Base-by-base conservation (phyloP, 805 yeast genomes). In the Nematodospora valgi region DNA sequence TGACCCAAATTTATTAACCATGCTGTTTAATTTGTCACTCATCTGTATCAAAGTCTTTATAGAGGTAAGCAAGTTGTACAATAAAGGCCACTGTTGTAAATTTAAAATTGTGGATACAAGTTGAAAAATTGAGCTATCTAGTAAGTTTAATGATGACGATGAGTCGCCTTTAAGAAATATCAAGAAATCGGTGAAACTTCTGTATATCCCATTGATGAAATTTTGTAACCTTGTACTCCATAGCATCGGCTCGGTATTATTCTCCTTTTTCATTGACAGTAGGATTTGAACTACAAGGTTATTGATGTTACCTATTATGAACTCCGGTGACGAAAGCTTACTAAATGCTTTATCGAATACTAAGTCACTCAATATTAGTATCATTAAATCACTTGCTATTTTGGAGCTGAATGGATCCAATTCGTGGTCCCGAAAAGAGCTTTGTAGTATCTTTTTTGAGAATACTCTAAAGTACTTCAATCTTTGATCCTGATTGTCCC, bases 321-420 rank as follows among this genome's bases (percentile, higher is more conserved):
- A 59, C 6, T 46, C 38, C 0, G 62, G 61, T 7, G 51, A 33
- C 3, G 61, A 39, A 13, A 61, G 34, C 38, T 51, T 54, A 2
- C 39, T 47, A 11, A 59, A 24, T 1, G 53, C 36, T 30, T 54
- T 53, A 12, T 34, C 41, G 15, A 62, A 32, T 4, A 62, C 56
- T 34, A 60, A 40, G 43, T 62, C 66, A 13, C 59, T 47, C 16
- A 58, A 29, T n/a, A 60, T 36, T n/a, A 47, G 35, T 8, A 38
- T 44, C 1, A 56, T 41, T 22, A 62, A 48, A 27, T 46, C 45
- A 24, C 45, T 39, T 3, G 53, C 40, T 3, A 59, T 59, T 23
- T 49, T 46, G 5, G 64, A 56, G 14, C 51, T 44, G 15, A n/a
- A 16, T 8, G 52, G 51, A 16, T 34, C 36, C 6, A 31, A 34